Percentiles rank a stretch among this genome's conserved stretches.
phyloP scores from a whole-genome alignment of 2,329 filamentous ascomycete genomes.

The Alternaria sp. region DNA sequence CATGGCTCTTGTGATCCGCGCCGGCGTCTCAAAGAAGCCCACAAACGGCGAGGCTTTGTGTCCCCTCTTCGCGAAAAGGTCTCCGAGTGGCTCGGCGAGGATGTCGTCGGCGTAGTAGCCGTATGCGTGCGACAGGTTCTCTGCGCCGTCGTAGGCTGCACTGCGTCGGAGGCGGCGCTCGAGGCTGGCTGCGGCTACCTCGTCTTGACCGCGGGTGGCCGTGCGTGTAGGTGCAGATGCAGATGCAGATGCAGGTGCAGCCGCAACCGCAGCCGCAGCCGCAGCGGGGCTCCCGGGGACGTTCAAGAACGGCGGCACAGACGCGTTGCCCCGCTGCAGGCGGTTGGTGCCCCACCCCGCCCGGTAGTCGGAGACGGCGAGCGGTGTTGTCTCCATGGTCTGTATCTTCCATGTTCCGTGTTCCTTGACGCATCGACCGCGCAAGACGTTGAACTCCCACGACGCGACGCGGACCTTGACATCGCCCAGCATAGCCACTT shows the following conservation, averaged over 20 bases:
- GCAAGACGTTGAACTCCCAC: conserved; percentile 39
- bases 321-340: no score
- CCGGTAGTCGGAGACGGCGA: conserved; percentile 34
- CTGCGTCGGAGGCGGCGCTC: conserved; percentile 29
- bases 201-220: no score
- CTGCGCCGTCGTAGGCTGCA: conserved; percentile 32
- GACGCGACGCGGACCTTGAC: conserved; percentile 25
- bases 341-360: conserved; percentile 31
- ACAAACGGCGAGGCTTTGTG: conserved; percentile 37
- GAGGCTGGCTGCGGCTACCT: no score
- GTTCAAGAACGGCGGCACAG: conserved; percentile 26
- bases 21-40: conserved; percentile 33
- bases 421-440: conserved; percentile 32
- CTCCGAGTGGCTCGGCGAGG: conserved; percentile 26
- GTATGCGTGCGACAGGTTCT: conserved; percentile 36
- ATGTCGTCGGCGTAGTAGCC: conserved; percentile 35
- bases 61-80: conserved; percentile 28
- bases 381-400: conserved; percentile 26
- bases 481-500: conserved; percentile 36
- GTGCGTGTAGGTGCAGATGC: no score
- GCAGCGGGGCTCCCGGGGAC: background rate
- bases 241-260: no score
- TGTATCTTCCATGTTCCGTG: conserved; percentile 27
- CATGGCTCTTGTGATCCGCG: conserved; percentile 29
- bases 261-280: no score